Base-by-base conservation (phyloP, 208 protist species). In the Crithidia expoeki region DNA sequence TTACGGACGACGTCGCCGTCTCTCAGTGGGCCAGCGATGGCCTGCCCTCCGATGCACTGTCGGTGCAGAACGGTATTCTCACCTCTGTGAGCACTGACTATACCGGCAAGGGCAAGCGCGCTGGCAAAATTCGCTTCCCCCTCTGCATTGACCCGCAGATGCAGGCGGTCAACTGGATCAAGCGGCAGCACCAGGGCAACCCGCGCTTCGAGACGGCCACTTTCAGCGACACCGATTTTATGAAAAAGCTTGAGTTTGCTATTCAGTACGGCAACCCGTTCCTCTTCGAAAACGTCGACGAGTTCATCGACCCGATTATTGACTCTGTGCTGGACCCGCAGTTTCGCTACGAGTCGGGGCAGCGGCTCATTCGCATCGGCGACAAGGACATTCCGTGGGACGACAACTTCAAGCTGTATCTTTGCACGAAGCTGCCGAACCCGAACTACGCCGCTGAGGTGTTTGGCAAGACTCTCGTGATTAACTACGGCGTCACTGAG, bases 91-190 rank as follows among this genome's bases (percentile, higher is more conserved):
- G 89, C 56, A 96, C 88, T 27, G 80, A 92, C 73, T 85, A 88
- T 74, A 85, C 81, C 44, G 90, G 89, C 25, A 90, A 88, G 56
- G 90, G 89, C 46, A 90, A 86, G 69, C 85, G 85, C 23, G 76
- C 86, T 10, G 88, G 90, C 36, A 90, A 91, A 72, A 91, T 95
- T 53, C 91, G 97, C 32, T 99, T 98, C 74, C 98, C 98, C 32
- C 89, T 99, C 34, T 99, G 98, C 75, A 99, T 99, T 63, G 99
- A 99, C 79, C 98, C 99, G 23, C 98, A 99, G 85, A 95, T 99
- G 92, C 98, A 99, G 84, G 98, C 98, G 21, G 92, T 99, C 17
- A 95, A 88, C 42, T 99, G 98, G 98, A 99, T 99, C 73, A 99
- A 99, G 84, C 91, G 98, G 27, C 98, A 97, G 72, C 96, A 99